Evolutionary conservation across 768 basidiomycete genomes (phyloP).

Genomic region (Termitomyces sp.): DNA sequence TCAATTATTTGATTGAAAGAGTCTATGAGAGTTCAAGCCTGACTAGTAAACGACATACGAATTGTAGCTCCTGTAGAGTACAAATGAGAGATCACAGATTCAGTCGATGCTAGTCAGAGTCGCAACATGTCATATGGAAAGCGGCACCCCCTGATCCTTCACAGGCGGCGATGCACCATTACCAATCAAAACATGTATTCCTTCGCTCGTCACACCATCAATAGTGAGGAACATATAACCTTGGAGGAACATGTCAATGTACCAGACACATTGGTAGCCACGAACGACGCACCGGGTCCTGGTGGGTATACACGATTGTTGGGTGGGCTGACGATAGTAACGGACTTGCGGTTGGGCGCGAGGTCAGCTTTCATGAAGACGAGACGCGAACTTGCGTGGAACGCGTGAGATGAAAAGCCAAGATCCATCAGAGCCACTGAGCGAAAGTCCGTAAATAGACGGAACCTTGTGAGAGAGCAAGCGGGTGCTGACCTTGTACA

Average conservation of each 20-base stretch:
- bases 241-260: neutral
- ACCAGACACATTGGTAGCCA: neutral
- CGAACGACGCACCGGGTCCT: slow-evolving; percentile 32
- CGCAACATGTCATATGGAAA: slow-evolving; percentile 7
- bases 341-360: slow-evolving; percentile 28
- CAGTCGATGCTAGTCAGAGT: neutral
- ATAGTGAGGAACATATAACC: slow-evolving; percentile 30
- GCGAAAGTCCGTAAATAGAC: neutral
- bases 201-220: slow-evolving; percentile 34
- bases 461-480: neutral
- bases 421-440: slow-evolving; percentile 39
- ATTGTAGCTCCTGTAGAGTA: neutral
- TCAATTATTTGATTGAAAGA: too few relatives aligned
- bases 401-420: slow-evolving; percentile 41
- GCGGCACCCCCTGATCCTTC: slow-evolving; percentile 27
- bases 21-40: too few relatives aligned
- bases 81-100: neutral
- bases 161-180: slow-evolving; percentile 38
- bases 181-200: slow-evolving; percentile 36
- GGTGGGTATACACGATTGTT: slow-evolving; percentile 38
- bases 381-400: slow-evolving; percentile 38
- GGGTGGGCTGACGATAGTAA: slow-evolving; percentile 34
- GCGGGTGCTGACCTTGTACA: slow-evolving; percentile 26
- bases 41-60: too few relatives aligned
- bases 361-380: slow-evolving; percentile 35